phyloP scores from a whole-genome alignment of 2,329 filamentous ascomycete genomes.

The Immersiporthe knoxdaviesiana region DNA sequence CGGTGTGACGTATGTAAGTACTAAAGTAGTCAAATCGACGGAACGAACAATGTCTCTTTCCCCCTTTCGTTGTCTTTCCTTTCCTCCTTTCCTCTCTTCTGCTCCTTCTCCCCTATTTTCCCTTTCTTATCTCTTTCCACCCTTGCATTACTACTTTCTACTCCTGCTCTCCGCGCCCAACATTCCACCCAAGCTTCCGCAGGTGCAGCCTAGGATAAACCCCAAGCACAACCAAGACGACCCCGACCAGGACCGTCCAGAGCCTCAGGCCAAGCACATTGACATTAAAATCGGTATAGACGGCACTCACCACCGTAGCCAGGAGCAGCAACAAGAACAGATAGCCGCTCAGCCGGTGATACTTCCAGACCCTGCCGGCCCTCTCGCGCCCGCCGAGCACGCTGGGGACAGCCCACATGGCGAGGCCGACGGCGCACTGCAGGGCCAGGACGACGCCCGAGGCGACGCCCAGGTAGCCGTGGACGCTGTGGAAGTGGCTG shows the following conservation, averaged over 20 bases:
- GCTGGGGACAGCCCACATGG: slow-evolving; percentile 62
- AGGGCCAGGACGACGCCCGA: slow-evolving; percentile 57
- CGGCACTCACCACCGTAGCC: slow-evolving; percentile 74
- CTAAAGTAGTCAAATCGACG: not conserved
- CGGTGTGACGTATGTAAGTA: not conserved
- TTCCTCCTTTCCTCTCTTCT: not conserved
- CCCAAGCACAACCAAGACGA: slow-evolving; percentile 69
- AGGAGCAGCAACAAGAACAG: slow-evolving; percentile 67
- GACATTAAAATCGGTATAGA: slow-evolving; percentile 74
- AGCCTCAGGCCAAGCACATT: slow-evolving; percentile 71
- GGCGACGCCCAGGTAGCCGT: slow-evolving; percentile 80
- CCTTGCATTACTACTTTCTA: too few relatives aligned
- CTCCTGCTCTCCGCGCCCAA: not conserved
- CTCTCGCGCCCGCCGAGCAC: slow-evolving; percentile 73
- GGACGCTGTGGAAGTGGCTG: slow-evolving; percentile 76
- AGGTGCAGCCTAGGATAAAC: slow-evolving; percentile 79
- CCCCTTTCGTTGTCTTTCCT: not conserved
- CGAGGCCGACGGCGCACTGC: slow-evolving; percentile 63
- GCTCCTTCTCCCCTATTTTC: not conserved
- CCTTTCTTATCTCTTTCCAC: not conserved
- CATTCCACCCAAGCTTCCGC: slow-evolving; percentile 70
- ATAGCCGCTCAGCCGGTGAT: slow-evolving; percentile 82
- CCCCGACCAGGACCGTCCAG: slow-evolving; percentile 73
- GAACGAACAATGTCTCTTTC: not conserved
- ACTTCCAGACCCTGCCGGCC: slow-evolving; percentile 87